A percentile compares a stretch with the other conserved stretches of the same genome.
These are phyloP conservation scores for Exserohilum rostratum DNA, from an alignment of 2,329 filamentous ascomycete genomes.

Conservation along the genomic window DNA sequence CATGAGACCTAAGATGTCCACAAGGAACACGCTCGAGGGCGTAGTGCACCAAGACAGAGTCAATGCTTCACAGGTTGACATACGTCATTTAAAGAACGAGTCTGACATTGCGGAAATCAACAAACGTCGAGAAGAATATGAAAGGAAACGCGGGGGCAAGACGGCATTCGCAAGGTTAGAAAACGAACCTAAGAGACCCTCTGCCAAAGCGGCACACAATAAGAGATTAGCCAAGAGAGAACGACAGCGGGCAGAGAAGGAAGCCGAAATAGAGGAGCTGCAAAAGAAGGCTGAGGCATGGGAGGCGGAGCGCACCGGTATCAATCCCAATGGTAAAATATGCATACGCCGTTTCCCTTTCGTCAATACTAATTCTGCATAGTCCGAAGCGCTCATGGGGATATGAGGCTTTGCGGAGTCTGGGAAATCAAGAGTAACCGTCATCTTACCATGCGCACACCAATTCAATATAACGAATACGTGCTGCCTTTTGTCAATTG, in stretches of 20 bases:
- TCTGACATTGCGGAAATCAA: slow-evolving; percentile 43
- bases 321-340: slow-evolving; percentile 52
- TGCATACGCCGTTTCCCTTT: background rate
- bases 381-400: slow-evolving; percentile 57
- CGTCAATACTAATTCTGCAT: slow-evolving; percentile 12
- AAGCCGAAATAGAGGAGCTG: slow-evolving; percentile 35
- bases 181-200: slow-evolving; percentile 27
- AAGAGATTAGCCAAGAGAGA: slow-evolving; percentile 50
- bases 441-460: slow-evolving; percentile 45
- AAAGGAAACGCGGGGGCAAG: slow-evolving; percentile 33
- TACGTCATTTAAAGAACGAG: slow-evolving; percentile 48
- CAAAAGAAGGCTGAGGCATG: slow-evolving; percentile 23
- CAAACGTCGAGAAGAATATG: slow-evolving; percentile 69
- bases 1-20: slow-evolving; percentile 67
- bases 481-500: slow-evolving; percentile 74
- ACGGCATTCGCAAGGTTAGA: slow-evolving; percentile 20
- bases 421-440: slow-evolving; percentile 58
- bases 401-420: slow-evolving; percentile 37
- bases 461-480: slow-evolving; percentile 47
- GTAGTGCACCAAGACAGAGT: slow-evolving; percentile 67
- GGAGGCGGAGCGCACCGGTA: slow-evolving; percentile 18
- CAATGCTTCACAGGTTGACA: slow-evolving; percentile 60
- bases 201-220: slow-evolving; percentile 20
- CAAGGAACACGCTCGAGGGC: slow-evolving; percentile 69
- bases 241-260: slow-evolving; percentile 45